These are phyloP conservation scores for Yamagishiella unicocca DNA, from an alignment of 139 green algal species.

Conservation along the genomic window DNA sequence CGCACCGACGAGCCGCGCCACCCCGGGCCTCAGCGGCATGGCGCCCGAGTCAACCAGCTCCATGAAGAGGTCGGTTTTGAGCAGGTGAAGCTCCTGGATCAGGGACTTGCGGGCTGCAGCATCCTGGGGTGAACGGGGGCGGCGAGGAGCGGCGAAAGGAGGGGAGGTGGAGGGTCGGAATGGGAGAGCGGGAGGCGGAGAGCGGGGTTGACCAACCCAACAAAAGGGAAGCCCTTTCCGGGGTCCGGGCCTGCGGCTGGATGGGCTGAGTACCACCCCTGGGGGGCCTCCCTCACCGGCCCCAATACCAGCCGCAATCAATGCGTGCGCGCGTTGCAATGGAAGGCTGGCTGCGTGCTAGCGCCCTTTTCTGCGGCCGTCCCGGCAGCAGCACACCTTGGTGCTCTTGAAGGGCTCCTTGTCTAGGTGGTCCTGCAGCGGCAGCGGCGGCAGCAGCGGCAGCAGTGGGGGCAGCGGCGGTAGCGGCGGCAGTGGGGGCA, in stretches of 20 bases:
- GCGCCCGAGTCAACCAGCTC: slow-evolving; percentile 87
- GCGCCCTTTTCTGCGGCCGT: background rate
- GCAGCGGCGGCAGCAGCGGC: too few relatives aligned
- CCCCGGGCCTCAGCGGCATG: slow-evolving; percentile 94
- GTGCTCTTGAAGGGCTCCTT: slow-evolving; percentile 78
- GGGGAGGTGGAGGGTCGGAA: background rate
- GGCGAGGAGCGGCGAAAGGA: background rate
- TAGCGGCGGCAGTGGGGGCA: too few relatives aligned
- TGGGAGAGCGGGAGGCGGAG: background rate
- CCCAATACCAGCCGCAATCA: too few relatives aligned
- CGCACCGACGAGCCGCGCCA: slow-evolving; percentile 86
- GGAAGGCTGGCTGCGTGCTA: background rate
- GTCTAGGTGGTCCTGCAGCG: slow-evolving; percentile 71
- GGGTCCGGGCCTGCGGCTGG: too few relatives aligned
- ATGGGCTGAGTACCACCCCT: too few relatives aligned
- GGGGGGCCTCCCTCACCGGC: too few relatives aligned
- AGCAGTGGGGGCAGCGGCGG: too few relatives aligned
- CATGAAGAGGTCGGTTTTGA: slow-evolving; percentile 98
- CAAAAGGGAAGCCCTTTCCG: too few relatives aligned
- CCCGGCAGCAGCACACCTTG: background rate
- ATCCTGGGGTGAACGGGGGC: slow-evolving; percentile 1
- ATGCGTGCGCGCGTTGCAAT: too few relatives aligned
- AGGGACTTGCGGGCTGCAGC: slow-evolving; percentile 69
- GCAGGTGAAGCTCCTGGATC: slow-evolving; percentile 90
- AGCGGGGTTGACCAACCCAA: too few relatives aligned